These are phyloP conservation scores for Glutinoglossum americanum DNA, from an alignment of 495 filamentous ascomycete species.

Conservation along the genomic window DNA sequence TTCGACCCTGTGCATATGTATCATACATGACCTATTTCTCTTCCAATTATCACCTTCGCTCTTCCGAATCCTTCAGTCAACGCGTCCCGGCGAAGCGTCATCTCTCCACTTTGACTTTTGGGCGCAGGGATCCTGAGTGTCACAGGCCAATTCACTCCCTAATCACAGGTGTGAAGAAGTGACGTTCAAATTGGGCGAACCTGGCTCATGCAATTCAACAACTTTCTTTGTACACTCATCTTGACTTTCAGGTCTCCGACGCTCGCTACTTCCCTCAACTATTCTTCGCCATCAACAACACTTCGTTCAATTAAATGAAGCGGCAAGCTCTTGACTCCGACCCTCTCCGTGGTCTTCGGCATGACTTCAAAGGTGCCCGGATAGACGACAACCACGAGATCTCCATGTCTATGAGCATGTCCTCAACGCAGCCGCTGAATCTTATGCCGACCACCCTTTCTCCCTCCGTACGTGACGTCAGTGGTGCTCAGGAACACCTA, in stretches of 20 bases:
- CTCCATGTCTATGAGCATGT: neutral
- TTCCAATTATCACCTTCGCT: constrained; percentile 1
- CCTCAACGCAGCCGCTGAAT: neutral
- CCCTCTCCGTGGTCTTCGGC: constrained; percentile 1
- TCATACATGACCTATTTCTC: neutral
- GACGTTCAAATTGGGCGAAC: neutral
- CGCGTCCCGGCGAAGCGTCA: neutral
- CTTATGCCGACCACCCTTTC: neutral
- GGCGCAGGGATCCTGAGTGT: neutral
- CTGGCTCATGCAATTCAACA: neutral
- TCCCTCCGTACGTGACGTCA: neutral
- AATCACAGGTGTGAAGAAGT: neutral
- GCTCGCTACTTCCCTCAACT: neutral
- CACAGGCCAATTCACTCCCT: neutral
- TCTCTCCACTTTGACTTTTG: neutral
- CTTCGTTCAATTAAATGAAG: neutral
- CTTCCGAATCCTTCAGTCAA: neutral
- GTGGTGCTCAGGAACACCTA: neutral
- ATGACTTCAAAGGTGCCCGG: neutral
- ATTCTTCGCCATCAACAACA: neutral
- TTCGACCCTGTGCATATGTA: neutral
- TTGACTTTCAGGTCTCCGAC: constrained; percentile 1
- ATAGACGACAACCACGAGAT: neutral
- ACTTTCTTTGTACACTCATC: neutral
- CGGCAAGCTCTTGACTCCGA: neutral